phyloP scores from a whole-genome alignment of 2,329 filamentous ascomycete genomes.

The Clonostachys byssicola region DNA sequence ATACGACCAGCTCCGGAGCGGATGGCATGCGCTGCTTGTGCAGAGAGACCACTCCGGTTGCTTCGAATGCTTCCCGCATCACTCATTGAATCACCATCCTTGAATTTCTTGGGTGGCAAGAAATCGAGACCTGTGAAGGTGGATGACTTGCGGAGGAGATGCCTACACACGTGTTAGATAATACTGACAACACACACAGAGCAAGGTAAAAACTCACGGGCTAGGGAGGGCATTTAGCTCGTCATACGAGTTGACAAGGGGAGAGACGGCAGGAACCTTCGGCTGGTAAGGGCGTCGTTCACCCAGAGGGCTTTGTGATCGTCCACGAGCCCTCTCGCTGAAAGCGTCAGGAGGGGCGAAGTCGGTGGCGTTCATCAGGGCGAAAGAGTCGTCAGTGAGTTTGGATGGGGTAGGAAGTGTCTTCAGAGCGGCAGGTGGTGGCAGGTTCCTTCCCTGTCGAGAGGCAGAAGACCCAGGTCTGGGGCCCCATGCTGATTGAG shows the following conservation, averaged over 20 bases:
- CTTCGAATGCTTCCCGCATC: slow-evolving; percentile 63
- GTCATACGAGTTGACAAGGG: slow-evolving; percentile 79
- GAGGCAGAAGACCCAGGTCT: slow-evolving; percentile 65
- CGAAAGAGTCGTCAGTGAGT: slow-evolving; percentile 77
- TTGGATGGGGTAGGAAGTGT: slow-evolving; percentile 83
- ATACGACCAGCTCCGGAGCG: slow-evolving; percentile 82
- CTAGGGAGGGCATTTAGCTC: slow-evolving; percentile 83
- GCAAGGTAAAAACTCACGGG: slow-evolving; percentile 61
- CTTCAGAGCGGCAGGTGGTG: slow-evolving; percentile 69
- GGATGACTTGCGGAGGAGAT: slow-evolving; percentile 70
- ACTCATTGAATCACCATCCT: slow-evolving; percentile 55
- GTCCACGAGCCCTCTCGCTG: slow-evolving; percentile 65
- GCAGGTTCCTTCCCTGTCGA: slow-evolving; percentile 36
- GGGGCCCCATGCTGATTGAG: slow-evolving; percentile 27
- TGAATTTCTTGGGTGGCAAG: slow-evolving; percentile 72
- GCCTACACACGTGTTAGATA: slow-evolving; percentile 37
- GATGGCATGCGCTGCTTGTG: slow-evolving; percentile 64
- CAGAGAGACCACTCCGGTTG: slow-evolving; percentile 71
- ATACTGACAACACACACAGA: too few relatives aligned
- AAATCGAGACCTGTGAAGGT: slow-evolving; percentile 81
- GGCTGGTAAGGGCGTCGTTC: slow-evolving; percentile 71
- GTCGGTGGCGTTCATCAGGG: slow-evolving; percentile 65
- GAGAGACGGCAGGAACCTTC: slow-evolving; percentile 69
- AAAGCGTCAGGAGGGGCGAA: slow-evolving; percentile 77
- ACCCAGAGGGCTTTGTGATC: slow-evolving; percentile 59